Evolutionary conservation across 2,329 filamentous ascomycete species (phyloP).

Genomic region (Colletotrichum sp.): DNA sequence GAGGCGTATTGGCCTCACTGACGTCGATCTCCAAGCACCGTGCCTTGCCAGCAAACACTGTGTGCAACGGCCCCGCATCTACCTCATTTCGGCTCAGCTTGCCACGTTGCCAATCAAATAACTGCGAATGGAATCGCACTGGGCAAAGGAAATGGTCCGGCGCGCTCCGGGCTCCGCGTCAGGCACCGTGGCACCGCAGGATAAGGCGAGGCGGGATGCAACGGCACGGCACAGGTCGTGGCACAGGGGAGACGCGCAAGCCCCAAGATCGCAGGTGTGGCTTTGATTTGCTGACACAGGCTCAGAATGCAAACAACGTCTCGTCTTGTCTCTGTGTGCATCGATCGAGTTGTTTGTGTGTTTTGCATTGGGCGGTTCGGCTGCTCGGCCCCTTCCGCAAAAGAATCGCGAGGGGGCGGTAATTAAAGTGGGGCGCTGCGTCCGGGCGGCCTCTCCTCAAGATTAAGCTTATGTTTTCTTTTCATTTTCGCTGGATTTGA

Average conservation of each 20-base stretch:
- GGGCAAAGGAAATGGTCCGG: neutral
- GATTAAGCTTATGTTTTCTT: slow-evolving; percentile 17
- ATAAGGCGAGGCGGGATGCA: neutral
- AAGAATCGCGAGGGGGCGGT: neutral
- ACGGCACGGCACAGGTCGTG: neutral
- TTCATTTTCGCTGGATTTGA: neutral
- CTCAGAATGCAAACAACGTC: neutral
- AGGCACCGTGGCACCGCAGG: neutral
- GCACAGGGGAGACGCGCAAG: neutral
- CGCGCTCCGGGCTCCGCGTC: neutral
- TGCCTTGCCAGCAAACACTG: neutral
- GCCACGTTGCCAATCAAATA: neutral
- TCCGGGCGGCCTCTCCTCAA: slow-evolving; percentile 3
- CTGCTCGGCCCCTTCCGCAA: neutral
- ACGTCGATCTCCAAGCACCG: slow-evolving; percentile 4
- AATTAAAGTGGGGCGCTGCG: neutral
- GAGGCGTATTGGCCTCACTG: slow-evolving; percentile 12
- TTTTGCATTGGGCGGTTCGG: neutral
- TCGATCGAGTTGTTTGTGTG: neutral
- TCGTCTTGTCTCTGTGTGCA: neutral
- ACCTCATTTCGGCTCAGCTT: neutral
- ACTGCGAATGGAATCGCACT: neutral
- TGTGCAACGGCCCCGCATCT: neutral
- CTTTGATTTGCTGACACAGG: neutral
- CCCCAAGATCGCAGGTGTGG: neutral